A percentile compares a stretch with the other conserved stretches of the same genome.
phyloP scores from a whole-genome alignment of 768 basidiomycete genomes.

The Russula dissimulans region DNA sequence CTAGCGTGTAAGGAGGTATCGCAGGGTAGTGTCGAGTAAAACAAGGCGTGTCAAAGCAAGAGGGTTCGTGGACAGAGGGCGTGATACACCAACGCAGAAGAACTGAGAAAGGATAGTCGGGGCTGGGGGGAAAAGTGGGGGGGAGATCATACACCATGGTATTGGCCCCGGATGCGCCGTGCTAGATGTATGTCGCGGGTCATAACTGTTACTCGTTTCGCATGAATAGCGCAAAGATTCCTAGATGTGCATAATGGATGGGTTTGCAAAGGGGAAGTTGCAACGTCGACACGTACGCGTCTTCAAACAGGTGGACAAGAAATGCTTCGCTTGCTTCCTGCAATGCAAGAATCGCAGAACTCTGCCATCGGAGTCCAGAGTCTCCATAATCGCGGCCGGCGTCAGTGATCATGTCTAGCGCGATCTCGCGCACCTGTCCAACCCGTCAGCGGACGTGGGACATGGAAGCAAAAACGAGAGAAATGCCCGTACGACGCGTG shows the following conservation, averaged over 20 bases:
- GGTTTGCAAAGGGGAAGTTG: not conserved
- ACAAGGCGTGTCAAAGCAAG: not conserved
- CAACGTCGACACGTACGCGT: constrained; percentile 66
- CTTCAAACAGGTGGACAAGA: constrained; percentile 94
- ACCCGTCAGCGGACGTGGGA: not conserved
- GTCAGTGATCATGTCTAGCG: constrained; percentile 81
- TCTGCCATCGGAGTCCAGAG: constrained; percentile 83
- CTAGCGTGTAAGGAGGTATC: constrained; percentile 9
- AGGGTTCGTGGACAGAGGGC: constrained; percentile 1
- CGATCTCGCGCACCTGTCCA: constrained; percentile 86
- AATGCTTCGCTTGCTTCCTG: constrained; percentile 97
- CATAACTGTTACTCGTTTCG: constrained; percentile 97
- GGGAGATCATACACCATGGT: constrained; percentile 47
- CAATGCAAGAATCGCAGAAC: constrained; percentile 83
- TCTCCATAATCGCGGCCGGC: constrained; percentile 50
- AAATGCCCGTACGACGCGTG: constrained; percentile 60
- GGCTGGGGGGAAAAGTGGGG: too few relatives aligned
- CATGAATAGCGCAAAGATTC: constrained; percentile 94
- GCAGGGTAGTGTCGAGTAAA: constrained; percentile 15
- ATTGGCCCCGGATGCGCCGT: constrained; percentile 85
- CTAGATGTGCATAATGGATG: constrained; percentile 32
- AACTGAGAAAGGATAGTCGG: not conserved
- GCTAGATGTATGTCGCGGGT: constrained; percentile 95
- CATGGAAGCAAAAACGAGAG: not conserved
- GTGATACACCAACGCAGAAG: constrained; percentile 3